Conservation (phyloP, 2,329 filamentous ascomycete species). For the Monilinia fructicola region DNA sequence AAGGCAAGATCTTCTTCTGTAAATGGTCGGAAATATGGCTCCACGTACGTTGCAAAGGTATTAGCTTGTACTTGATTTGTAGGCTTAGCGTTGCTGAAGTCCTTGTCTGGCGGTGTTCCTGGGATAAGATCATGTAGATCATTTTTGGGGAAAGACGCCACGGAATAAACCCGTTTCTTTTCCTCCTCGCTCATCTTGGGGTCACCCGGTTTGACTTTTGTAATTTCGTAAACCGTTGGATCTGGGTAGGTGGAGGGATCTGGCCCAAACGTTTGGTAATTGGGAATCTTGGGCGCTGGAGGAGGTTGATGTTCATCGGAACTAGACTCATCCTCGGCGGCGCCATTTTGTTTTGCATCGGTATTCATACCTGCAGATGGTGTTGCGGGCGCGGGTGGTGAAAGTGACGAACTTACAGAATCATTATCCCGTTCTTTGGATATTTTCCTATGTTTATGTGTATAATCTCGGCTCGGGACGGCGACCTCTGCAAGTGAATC, state of each 20-base stretch:
- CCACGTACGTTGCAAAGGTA: constrained; percentile 89
- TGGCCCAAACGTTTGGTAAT: constrained; percentile 84
- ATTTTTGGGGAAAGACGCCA: constrained; percentile 76
- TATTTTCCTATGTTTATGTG: constrained; percentile 23
- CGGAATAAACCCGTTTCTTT: constrained; percentile 83
- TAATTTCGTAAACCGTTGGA: constrained; percentile 92
- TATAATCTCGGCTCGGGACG: constrained; percentile 30
- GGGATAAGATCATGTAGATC: constrained; percentile 84
- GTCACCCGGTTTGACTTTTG: constrained; percentile 53
- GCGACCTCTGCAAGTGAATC: constrained; percentile 31
- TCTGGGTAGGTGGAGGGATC: constrained; percentile 90
- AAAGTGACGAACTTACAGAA: constrained; percentile 60
- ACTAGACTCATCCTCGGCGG: constrained; percentile 49
- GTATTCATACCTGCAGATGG: constrained; percentile 53
- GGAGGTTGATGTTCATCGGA: constrained; percentile 59
- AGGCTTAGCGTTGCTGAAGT: constrained; percentile 93
- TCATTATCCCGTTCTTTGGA: constrained; percentile 43
- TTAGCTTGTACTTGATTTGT: constrained; percentile 90
- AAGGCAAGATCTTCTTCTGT: constrained; percentile 94
- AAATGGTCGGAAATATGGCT: constrained; percentile 85
- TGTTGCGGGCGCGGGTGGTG: constrained; percentile 53
- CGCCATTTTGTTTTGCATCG: constrained; percentile 52
- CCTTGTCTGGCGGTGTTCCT: constrained; percentile 85
- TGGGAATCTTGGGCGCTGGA: constrained; percentile 58
- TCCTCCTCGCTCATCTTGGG: constrained; percentile 81